Evolutionary conservation across 2,329 filamentous ascomycete genomes (phyloP).

Genomic region (Metarhizium robertsii): DNA sequence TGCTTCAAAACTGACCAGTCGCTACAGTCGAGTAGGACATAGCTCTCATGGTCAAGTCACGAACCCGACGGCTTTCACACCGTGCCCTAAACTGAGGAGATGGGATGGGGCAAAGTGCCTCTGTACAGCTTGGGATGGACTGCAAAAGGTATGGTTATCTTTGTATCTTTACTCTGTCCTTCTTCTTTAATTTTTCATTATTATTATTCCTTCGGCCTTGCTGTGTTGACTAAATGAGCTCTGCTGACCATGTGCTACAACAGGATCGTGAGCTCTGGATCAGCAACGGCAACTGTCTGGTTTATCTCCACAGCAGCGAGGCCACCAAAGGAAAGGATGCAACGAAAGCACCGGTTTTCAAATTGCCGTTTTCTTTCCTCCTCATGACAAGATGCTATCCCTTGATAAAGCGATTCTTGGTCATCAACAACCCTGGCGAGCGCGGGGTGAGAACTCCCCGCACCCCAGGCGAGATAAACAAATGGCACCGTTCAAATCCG

Average conservation of each 20-base stretch:
- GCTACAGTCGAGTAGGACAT: not conserved
- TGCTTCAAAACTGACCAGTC: not conserved
- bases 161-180: not conserved
- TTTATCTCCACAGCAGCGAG: constrained; percentile 49
- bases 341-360: constrained; percentile 57
- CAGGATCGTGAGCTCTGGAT: constrained; percentile 68
- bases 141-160: constrained; percentile 3
- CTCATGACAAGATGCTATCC: constrained; percentile 48
- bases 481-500: constrained; percentile 21
- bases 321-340: constrained; percentile 45
- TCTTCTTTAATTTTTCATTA: not conserved
- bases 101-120: constrained; percentile 9
- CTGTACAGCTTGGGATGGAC: constrained; percentile 6
- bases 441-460: constrained; percentile 18
- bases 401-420: constrained; percentile 46
- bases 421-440: constrained; percentile 8
- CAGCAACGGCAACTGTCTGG: constrained; percentile 56
- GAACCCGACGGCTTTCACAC: not conserved
- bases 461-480: constrained; percentile 19
- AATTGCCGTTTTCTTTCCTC: constrained; percentile 49
- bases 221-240: not conserved
- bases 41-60: not conserved
- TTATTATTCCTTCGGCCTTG: not conserved
- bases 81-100: constrained; percentile 2
- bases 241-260: not conserved